phyloP scores from a whole-genome alignment of 352 stramenopile genomes.

The Pythium utonaiense region DNA sequence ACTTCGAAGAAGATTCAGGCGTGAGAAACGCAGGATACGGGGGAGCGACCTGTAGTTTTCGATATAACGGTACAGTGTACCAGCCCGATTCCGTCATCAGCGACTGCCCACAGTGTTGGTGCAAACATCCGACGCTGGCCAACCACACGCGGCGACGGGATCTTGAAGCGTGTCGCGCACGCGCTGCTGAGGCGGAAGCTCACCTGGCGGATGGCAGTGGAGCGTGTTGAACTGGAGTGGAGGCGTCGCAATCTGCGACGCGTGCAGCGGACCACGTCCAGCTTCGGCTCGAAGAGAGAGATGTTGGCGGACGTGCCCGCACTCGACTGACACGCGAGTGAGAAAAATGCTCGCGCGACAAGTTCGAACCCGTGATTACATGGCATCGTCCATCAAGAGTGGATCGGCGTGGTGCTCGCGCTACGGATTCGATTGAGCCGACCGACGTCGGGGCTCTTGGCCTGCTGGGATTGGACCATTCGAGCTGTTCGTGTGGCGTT shows the following conservation, averaged over 20 bases:
- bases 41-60: not conserved
- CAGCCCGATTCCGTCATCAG: not conserved
- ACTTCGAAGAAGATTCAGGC: not conserved
- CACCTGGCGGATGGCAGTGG: not conserved
- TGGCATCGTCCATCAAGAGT: too few relatives aligned
- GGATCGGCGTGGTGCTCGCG: too few relatives aligned
- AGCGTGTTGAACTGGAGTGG: too few relatives aligned
- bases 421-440: too few relatives aligned
- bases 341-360: too few relatives aligned
- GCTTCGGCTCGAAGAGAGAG: too few relatives aligned
- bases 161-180: constrained; percentile 19
- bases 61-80: constrained; percentile 8
- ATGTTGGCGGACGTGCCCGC: too few relatives aligned
- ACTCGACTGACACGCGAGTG: too few relatives aligned
- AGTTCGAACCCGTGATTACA: too few relatives aligned
- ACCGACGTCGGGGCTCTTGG: too few relatives aligned
- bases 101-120: not conserved
- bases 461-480: too few relatives aligned
- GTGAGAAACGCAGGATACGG: not conserved
- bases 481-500: too few relatives aligned
- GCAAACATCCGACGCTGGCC: constrained; percentile 9
- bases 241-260: not conserved
- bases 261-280: not conserved
- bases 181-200: not conserved
- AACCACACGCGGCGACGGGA: not conserved